These are phyloP conservation scores for Saturnispora halmiae DNA, from an alignment of 805 yeast genomes.

Conservation along the genomic window DNA sequence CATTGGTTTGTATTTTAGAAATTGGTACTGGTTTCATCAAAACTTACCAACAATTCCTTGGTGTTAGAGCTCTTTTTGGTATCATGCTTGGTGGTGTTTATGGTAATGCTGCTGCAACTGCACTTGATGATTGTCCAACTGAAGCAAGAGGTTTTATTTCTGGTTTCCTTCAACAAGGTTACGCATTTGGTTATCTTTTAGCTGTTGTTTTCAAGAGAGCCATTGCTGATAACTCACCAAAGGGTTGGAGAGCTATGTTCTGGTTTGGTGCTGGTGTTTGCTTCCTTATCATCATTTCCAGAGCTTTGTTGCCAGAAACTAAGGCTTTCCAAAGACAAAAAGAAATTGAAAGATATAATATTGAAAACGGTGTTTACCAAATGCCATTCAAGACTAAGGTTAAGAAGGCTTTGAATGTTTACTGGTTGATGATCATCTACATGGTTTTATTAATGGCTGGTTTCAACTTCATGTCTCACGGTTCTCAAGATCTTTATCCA, in stretches of 20 bases:
- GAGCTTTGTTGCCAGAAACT: slow-evolving; percentile 42
- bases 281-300: slow-evolving; percentile 33
- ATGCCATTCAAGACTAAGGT: slow-evolving; percentile 29
- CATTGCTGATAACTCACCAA: slow-evolving; percentile 42
- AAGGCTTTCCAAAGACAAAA: slow-evolving; percentile 40
- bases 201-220: slow-evolving; percentile 61
- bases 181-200: slow-evolving; percentile 57
- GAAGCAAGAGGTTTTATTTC: slow-evolving; percentile 50
- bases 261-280: slow-evolving; percentile 63
- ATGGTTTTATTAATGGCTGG: slow-evolving; percentile 53
- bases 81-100: slow-evolving; percentile 49
- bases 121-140: slow-evolving; percentile 45
- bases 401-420: slow-evolving; percentile 31
- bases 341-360: slow-evolving; percentile 28
- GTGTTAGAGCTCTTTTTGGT: slow-evolving; percentile 56
- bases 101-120: slow-evolving; percentile 46
- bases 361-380: slow-evolving; percentile 25
- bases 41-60: slow-evolving; percentile 49
- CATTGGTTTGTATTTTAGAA: slow-evolving; percentile 42
- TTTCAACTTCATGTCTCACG: slow-evolving; percentile 54
- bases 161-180: slow-evolving; percentile 75
- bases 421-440: slow-evolving; percentile 54
- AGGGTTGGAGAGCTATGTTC: slow-evolving; percentile 56
- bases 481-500: slow-evolving; percentile 56
- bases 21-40: slow-evolving; percentile 56